These are phyloP conservation scores for Panaeolus papilionaceus DNA, from an alignment of 768 basidiomycete genomes.

Conservation along the genomic window DNA sequence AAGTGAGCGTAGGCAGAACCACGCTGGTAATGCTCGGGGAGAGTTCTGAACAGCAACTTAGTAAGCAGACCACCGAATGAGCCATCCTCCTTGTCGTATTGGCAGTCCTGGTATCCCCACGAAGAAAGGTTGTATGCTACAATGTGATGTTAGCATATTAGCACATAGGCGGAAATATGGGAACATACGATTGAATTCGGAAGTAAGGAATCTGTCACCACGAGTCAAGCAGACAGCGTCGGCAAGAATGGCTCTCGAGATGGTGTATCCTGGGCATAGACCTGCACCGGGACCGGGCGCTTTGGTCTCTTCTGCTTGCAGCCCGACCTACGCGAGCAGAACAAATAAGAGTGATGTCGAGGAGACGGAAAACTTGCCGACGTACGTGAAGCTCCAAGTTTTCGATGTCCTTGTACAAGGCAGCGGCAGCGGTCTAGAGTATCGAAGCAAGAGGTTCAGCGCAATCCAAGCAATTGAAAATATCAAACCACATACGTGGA, in stretches of 20 bases:
- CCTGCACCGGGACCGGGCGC: conserved; percentile 70
- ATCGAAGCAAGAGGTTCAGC: neutral
- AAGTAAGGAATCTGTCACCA: conserved; percentile 82
- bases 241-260: conserved; percentile 82
- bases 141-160: neutral
- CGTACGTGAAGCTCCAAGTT: conserved; percentile 80
- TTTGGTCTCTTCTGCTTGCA: conserved; percentile 80
- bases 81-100: conserved; percentile 66
- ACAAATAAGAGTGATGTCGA: neutral
- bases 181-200: conserved; percentile 70
- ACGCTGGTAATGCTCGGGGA: conserved; percentile 72
- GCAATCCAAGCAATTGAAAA: neutral
- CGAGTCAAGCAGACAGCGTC: conserved; percentile 80
- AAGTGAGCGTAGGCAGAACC: conserved; percentile 78
- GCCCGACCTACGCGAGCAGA: conserved; percentile 50
- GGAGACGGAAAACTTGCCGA: conserved; percentile 7
- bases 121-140: conserved; percentile 75
- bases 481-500: conserved; percentile 48
- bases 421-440: conserved; percentile 61
- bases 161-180: neutral
- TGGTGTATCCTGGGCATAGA: conserved; percentile 83
- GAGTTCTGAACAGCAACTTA: conserved; percentile 72
- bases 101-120: conserved; percentile 82
- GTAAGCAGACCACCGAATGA: conserved; percentile 80
- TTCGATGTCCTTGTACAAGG: conserved; percentile 74